Base-by-base conservation (phyloP, 2,329 filamentous ascomycete genomes). In the Plenodomus biglobosus region DNA sequence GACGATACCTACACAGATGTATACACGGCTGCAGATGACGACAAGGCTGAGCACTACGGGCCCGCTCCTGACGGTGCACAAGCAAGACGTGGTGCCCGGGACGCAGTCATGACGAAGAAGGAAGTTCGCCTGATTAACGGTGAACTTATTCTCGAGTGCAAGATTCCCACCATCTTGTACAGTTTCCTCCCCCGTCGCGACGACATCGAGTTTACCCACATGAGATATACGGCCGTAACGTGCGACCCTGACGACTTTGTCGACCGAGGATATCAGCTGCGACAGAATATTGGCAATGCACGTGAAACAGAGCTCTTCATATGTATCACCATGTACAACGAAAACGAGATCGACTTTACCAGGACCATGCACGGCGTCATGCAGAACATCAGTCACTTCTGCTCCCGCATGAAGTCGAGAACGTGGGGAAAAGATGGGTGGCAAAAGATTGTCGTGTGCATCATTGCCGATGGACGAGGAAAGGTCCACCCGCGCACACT, bases 361-460 rank as follows among this genome's bases (percentile, higher is more conserved):
- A 85, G 94, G 39, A 99, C 94, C 1, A 97, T 99, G 92, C 90
- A 97, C 71, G 94, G 92, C 46, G 90, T 99, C 47, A 95, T 99
- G 89, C 91, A 95, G 72, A 99, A 99, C 70, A 92, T 99, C 63
- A 85, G 89, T 13, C 94, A 97, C 71, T 96, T 99, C 74, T 99
- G 94, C 78, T 90, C 87, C 17, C 86, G 94, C 44, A 88, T 86
- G 45, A 92, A 94, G 71, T 96, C 91, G 5, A 84, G 94, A 50
- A 97, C 92, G 0, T 99, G 94, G 94, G 95, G 94, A 34, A 95
- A 96, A 61, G 85, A 90, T 44, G 94, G 94, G 3, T 99, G 94
- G 94, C 90, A 99, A 74, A 99, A 99, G 78, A 96, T 99, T 65
- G 94, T 99, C 0, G 92, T 99, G 0, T 96, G 91, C 69, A 88